These are phyloP conservation scores for Annulohypoxylon bovei DNA, from an alignment of 495 filamentous ascomycete genomes.

Conservation along the genomic window DNA sequence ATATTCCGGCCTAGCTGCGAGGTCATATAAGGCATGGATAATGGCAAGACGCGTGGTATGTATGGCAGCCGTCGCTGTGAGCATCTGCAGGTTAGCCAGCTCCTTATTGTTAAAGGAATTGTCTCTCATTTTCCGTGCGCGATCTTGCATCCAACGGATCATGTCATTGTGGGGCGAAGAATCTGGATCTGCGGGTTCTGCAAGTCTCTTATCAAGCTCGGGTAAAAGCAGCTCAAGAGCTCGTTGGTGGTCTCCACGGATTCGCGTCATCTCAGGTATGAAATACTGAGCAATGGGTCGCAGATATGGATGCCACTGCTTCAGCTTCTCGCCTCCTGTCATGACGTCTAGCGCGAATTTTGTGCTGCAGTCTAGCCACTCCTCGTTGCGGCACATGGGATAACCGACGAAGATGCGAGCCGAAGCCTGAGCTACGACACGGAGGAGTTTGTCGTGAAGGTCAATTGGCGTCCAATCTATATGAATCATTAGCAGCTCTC, in stretches of 20 bases:
- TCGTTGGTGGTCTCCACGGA: constrained; percentile 41
- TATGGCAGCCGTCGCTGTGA: constrained; percentile 48
- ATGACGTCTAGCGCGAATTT: constrained; percentile 60
- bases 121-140: constrained; percentile 40
- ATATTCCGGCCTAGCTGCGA: constrained; percentile 58
- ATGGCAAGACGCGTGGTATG: constrained; percentile 46
- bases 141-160: constrained; percentile 45
- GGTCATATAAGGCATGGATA: constrained; percentile 54
- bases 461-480: constrained; percentile 52
- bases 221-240: constrained; percentile 41
- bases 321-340: constrained; percentile 43
- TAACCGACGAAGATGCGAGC: constrained; percentile 64
- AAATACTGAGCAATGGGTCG: constrained; percentile 46
- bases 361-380: constrained; percentile 65
- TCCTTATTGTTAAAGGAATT: constrained; percentile 39
- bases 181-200: constrained; percentile 7
- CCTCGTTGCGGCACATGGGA: constrained; percentile 59
- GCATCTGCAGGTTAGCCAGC: constrained; percentile 45
- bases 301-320: constrained; percentile 46
- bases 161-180: constrained; percentile 32
- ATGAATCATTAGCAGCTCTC: constrained; percentile 24
- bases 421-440: constrained; percentile 62
- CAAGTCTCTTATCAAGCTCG: constrained; percentile 36
- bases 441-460: constrained; percentile 47
- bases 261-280: constrained; percentile 44